Percentiles rank a stretch among this genome's conserved stretches.
Conservation (phyloP, 495 filamentous ascomycete genomes). For the Penicillium odoratum region DNA sequence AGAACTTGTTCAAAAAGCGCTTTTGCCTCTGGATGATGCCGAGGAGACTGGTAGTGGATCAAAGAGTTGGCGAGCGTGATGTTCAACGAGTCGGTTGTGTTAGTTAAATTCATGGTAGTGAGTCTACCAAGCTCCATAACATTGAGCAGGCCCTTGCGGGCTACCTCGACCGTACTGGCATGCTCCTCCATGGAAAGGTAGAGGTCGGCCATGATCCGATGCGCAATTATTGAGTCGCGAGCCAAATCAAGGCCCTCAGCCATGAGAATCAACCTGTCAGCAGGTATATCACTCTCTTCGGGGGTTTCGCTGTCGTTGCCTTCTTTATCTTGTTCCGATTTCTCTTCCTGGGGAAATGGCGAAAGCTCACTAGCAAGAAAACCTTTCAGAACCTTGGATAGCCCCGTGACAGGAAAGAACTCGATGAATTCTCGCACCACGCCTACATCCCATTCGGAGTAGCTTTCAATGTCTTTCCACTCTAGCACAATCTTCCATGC, state of each 20-base stretch:
- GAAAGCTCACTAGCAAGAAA: constrained; percentile 83
- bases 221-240: constrained; percentile 74
- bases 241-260: constrained; percentile 73
- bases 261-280: constrained; percentile 77
- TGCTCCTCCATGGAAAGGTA: constrained; percentile 85
- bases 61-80: constrained; percentile 77
- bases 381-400: constrained; percentile 75
- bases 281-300: constrained; percentile 37
- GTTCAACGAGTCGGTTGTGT: constrained; percentile 70
- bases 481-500: constrained; percentile 90
- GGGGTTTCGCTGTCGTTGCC: constrained; percentile 29
- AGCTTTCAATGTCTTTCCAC: constrained; percentile 77
- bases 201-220: constrained; percentile 81
- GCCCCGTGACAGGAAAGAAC: constrained; percentile 81
- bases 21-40: constrained; percentile 86
- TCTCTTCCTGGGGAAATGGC: constrained; percentile 59
- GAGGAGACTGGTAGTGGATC: constrained; percentile 84
- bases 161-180: constrained; percentile 75
- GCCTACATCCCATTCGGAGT: constrained; percentile 69
- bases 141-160: constrained; percentile 67
- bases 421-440: constrained; percentile 75
- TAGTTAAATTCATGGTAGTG: constrained; percentile 64
- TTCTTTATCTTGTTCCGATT: constrained; percentile 34
- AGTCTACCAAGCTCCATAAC: constrained; percentile 58
- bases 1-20: constrained; percentile 77